Conservation (phyloP, 1,139 yeast genomes). For the Zygoascus sp. region DNA sequence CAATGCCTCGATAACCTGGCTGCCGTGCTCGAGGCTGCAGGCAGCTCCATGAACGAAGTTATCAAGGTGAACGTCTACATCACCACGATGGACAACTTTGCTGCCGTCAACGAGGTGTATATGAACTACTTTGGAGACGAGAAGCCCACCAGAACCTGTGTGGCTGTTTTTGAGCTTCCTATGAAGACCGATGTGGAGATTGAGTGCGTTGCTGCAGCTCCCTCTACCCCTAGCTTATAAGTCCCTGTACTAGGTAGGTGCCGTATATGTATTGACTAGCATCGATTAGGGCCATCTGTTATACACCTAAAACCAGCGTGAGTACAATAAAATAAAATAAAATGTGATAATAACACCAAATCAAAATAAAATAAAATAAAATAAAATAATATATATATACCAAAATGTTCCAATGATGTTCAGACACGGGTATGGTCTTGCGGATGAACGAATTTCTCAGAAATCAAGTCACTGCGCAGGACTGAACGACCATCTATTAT, state of each 20-base stretch:
- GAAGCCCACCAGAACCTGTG: constrained; percentile 56
- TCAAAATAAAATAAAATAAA: too few relatives aligned
- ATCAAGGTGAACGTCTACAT: constrained; percentile 52
- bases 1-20: constrained; percentile 35
- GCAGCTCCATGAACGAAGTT: constrained; percentile 47
- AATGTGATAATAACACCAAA: not conserved
- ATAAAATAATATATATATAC: too few relatives aligned
- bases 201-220: constrained; percentile 38
- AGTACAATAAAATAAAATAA: not conserved
- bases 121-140: constrained; percentile 40
- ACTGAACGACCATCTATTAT: too few relatives aligned
- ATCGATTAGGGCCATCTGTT: too few relatives aligned
- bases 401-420: too few relatives aligned
- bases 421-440: too few relatives aligned
- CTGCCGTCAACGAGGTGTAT: constrained; percentile 46
- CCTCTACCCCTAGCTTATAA: constrained; percentile 3
- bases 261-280: too few relatives aligned
- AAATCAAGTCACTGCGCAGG: too few relatives aligned
- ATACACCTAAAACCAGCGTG: not conserved
- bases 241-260: not conserved
- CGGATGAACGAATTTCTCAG: too few relatives aligned
- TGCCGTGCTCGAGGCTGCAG: constrained; percentile 44
- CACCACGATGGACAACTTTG: constrained; percentile 43
- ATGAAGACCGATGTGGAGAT: constrained; percentile 29
- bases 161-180: constrained; percentile 36